These are phyloP conservation scores for Boletus tomentosulus DNA, from an alignment of 768 basidiomycete genomes.

Conservation along the genomic window DNA sequence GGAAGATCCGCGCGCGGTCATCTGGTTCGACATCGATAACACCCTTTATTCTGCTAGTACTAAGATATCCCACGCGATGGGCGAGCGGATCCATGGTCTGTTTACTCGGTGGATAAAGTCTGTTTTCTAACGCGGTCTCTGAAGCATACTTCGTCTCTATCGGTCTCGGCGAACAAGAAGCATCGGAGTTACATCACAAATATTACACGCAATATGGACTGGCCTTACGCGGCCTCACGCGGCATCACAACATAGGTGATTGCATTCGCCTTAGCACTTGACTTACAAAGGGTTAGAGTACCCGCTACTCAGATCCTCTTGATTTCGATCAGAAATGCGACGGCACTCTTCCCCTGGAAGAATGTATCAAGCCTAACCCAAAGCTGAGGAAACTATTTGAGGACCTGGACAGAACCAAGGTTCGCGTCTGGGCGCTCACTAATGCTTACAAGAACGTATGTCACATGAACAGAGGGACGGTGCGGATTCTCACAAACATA, in stretches of 20 bases:
- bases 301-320: constrained; percentile 57
- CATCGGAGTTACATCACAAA: constrained; percentile 59
- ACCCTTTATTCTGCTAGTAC: constrained; percentile 78
- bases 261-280: background rate
- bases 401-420: constrained; percentile 75
- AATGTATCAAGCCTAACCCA: constrained; percentile 67
- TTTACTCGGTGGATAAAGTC: background rate
- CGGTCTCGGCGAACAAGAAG: constrained; percentile 65
- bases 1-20: constrained; percentile 53
- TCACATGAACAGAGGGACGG: constrained; percentile 12
- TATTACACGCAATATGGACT: constrained; percentile 84
- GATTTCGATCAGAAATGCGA: constrained; percentile 86
- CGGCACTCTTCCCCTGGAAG: constrained; percentile 76
- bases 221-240: constrained; percentile 71
- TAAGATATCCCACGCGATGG: constrained; percentile 77
- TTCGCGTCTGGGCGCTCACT: constrained; percentile 80
- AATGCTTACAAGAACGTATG: constrained; percentile 75
- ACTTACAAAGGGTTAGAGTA: background rate
- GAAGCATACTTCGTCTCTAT: constrained; percentile 72
- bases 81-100: constrained; percentile 69
- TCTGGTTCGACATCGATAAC: constrained; percentile 88
- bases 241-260: constrained; percentile 71
- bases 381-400: constrained; percentile 60
- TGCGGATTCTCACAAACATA: constrained; percentile 4
- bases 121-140: background rate